Evolutionary conservation across 2,329 filamentous ascomycete species (phyloP), one percentile per base, ranked within the genome.

Genomic region (Diaporthe citriasiana): DNA sequence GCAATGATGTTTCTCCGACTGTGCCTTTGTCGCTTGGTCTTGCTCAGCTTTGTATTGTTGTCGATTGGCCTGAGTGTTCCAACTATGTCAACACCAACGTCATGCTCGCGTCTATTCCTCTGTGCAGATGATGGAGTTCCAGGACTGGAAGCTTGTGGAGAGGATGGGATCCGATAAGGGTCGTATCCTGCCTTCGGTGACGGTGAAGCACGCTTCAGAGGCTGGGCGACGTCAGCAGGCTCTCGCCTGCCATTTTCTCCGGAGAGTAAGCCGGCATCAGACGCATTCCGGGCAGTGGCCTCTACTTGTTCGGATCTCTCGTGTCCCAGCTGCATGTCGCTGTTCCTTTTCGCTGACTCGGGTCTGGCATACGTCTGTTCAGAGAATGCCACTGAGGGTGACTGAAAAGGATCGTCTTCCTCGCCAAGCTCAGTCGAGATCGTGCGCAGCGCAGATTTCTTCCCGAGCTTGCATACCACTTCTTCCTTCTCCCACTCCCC

Each of bases 401-500:
- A 51, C 22, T 35, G 47, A 22, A 56, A 68, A 42, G n/a, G 51
- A 45, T 69, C 65, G 13, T 60, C 56, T 17, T 47, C 51, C 50
- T 73, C 71, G n/a, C 74, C 73, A 19, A 73, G 66, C 33, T 75
- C 59, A 30, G 51, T 56, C 45, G 74, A 60, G 8, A 45, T 47
- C 4, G 9, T 63, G 22, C 38, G 59, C 27, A 33, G 66, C 19
- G 27, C 15, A 22, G 40, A n/a, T 6, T 25, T 40, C 35, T 30
- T 33, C 22, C 15, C n/a, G 45, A 25, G n/a, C n/a, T 60, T 27
- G 13, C n/a, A 19, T 13, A 35, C 27, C 33, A 8, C 7, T 10
- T 65, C 12, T 13, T 12, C 15, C 4, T 53, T 19, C 30, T 69
- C 33, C 35, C 30, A 42, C 30, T 42, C n/a, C 4, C n/a, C 30